Evolutionary conservation across 257 asterid genomes (phyloP).

Genomic region (Przewalskia tangutica): DNA sequence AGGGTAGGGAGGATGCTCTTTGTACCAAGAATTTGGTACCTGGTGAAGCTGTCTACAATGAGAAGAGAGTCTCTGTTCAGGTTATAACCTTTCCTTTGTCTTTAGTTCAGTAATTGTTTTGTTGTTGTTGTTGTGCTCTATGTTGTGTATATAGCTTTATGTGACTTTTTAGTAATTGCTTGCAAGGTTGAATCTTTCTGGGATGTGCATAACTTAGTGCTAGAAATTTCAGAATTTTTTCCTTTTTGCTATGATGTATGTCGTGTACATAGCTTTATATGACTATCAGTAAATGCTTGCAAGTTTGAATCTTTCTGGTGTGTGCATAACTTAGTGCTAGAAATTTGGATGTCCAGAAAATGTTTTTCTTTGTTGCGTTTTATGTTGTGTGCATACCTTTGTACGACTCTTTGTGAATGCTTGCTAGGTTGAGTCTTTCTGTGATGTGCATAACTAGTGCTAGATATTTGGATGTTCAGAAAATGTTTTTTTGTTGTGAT

Average conservation of each 20-base stretch:
- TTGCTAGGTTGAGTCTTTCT: too few species aligned
- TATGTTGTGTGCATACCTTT: too few species aligned
- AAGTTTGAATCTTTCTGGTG: neutral
- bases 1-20: slow-evolving; percentile 91
- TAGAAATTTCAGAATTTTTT: neutral
- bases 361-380: too few species aligned
- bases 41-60: slow-evolving; percentile 90
- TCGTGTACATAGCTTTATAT: neutral
- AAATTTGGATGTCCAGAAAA: neutral
- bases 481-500: too few species aligned
- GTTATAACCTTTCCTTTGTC: slow-evolving; percentile 6
- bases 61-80: slow-evolving; percentile 84
- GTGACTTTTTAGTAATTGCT: neutral
- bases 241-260: neutral
- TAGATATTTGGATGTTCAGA: too few species aligned
- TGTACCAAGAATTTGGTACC: slow-evolving; percentile 85
- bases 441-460: too few species aligned
- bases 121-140: neutral
- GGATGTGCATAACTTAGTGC: neutral
- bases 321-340: neutral
- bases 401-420: too few species aligned
- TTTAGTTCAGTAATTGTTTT: neutral
- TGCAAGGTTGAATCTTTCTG: neutral
- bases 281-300: neutral
- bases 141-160: neutral